These are phyloP conservation scores for Nicotiana attenuata DNA, from an alignment of 257 asterid genomes.

Conservation along the genomic window DNA sequence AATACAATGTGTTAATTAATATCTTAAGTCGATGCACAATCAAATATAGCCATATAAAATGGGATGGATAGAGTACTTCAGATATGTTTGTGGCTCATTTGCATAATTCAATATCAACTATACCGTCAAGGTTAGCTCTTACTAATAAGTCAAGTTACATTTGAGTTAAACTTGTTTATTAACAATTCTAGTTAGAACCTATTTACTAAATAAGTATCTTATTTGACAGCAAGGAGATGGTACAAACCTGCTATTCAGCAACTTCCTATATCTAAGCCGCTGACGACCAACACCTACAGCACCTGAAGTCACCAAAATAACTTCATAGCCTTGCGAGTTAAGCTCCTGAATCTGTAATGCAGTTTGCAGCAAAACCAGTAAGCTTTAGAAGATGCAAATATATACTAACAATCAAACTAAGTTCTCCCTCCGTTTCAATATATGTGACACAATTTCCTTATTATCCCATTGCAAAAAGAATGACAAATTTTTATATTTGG, in stretches of 20 bases:
- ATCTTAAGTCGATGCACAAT: background rate
- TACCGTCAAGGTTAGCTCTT: background rate
- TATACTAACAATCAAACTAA: background rate
- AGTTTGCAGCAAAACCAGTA: constrained; percentile 12
- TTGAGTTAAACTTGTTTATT: background rate
- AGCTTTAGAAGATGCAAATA: constrained; percentile 12
- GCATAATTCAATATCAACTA: background rate
- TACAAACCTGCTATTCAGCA: constrained; percentile 79
- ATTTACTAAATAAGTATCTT: background rate
- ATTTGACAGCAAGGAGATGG: background rate
- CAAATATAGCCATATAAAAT: no score
- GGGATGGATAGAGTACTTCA: no score
- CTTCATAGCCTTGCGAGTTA: constrained; percentile 76
- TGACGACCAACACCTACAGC: constrained; percentile 99
- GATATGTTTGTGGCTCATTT: background rate
- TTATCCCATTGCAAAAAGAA: no score
- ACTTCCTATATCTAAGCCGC: constrained; percentile 72
- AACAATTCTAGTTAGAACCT: background rate
- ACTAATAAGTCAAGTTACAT: background rate
- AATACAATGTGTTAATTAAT: background rate
- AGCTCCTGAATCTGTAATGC: constrained; percentile 77
- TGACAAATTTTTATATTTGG: no score
- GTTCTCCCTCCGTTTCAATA: no score
- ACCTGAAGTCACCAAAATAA: constrained; percentile 93
- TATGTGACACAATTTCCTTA: no score